These are phyloP conservation scores for Pelargonium myrrhifolium DNA, from an alignment of 441 rosid species.

Conservation along the genomic window DNA sequence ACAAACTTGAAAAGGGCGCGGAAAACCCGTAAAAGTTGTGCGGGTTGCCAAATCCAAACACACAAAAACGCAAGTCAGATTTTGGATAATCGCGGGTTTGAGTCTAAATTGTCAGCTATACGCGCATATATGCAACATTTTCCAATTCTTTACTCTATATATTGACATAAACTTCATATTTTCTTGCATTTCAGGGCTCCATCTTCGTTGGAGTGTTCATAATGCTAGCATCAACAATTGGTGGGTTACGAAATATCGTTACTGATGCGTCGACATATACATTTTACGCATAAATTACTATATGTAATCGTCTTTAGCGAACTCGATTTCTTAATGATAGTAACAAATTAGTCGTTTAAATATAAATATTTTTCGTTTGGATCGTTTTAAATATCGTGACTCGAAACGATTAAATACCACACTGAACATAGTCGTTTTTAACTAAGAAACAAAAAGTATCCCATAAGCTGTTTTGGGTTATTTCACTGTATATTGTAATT, in stretches of 20 bases:
- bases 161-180: not conserved
- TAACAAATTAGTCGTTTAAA: too few relatives aligned
- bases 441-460: too few relatives aligned
- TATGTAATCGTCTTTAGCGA: not conserved
- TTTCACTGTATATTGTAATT: too few relatives aligned
- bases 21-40: too few relatives aligned
- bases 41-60: too few relatives aligned
- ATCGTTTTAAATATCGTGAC: too few relatives aligned
- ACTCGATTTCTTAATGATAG: not conserved
- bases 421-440: too few relatives aligned
- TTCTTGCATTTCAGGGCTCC: constrained; percentile 33
- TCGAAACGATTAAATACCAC: too few relatives aligned
- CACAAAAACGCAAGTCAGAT: not conserved
- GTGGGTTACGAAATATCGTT: constrained; percentile 78
- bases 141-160: not conserved
- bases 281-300: constrained; percentile 47
- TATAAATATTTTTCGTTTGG: too few relatives aligned
- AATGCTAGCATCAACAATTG: constrained; percentile 80
- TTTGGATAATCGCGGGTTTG: not conserved
- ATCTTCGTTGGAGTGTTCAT: constrained; percentile 60
- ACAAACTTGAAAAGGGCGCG: too few relatives aligned
- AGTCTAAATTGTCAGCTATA: too few relatives aligned
- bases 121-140: not conserved
- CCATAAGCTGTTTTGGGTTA: too few relatives aligned
- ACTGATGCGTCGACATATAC: constrained; percentile 64